Conservation (phyloP, 768 basidiomycete species). For the Termitomyces sp. region DNA sequence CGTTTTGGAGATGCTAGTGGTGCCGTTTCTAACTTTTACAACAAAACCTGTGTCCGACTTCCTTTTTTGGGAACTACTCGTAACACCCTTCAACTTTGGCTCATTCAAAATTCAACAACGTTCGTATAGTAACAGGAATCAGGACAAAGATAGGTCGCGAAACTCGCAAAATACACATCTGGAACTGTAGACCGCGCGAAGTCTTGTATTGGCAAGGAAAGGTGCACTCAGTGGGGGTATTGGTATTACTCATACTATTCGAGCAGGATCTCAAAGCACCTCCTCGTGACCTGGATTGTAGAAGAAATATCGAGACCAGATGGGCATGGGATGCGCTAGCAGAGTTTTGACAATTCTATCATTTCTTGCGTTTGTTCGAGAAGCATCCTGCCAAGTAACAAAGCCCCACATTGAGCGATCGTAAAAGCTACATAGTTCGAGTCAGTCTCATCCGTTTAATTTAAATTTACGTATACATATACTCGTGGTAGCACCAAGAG, state of each 20-base stretch:
- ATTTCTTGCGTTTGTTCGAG: background rate
- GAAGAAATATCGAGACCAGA: background rate
- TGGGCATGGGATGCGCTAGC: background rate
- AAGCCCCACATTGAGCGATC: background rate
- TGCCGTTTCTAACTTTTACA: background rate
- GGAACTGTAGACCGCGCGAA: background rate
- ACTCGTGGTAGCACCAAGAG: background rate
- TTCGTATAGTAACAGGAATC: background rate
- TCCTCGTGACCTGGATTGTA: background rate
- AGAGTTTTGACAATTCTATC: no score
- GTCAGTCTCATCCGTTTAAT: background rate
- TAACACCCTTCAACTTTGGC: no score
- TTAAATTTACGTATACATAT: background rate
- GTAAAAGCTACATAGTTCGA: background rate
- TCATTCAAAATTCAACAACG: background rate
- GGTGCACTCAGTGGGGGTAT: background rate
- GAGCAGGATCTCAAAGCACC: background rate
- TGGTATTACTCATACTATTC: background rate
- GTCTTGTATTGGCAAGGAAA: background rate
- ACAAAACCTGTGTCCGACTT: conserved; percentile 5
- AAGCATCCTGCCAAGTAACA: background rate
- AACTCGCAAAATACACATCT: background rate
- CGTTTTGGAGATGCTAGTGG: background rate
- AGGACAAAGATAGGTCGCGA: background rate
- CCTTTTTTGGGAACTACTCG: conserved; percentile 13